Evolutionary conservation across 1,284 basidiomycete species (phyloP).

Genomic region (Microbotryomycetes sp.): DNA sequence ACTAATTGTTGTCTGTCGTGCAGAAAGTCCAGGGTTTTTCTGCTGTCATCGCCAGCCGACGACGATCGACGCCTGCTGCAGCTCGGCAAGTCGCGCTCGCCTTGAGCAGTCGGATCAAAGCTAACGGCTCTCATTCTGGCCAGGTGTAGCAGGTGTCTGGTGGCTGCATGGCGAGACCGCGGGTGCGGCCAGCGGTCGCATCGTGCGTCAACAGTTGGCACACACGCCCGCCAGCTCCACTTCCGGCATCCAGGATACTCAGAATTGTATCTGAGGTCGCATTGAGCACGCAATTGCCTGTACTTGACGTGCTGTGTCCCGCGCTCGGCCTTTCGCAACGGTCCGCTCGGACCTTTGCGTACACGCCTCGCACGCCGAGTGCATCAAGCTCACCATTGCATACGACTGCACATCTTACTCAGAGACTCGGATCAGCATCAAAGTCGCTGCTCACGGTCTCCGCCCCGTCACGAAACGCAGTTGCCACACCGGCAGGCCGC

Average conservation of each 20-base stretch:
- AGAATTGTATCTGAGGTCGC: background rate
- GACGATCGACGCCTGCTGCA: no score
- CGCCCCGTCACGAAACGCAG: background rate
- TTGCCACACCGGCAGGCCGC: background rate
- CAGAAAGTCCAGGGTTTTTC: no score
- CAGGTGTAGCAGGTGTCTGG: no score
- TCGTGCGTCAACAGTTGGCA: background rate
- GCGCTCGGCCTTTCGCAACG: constrained; percentile 28
- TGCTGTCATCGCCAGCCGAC: no score
- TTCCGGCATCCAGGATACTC: background rate
- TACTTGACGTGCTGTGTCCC: constrained; percentile 16
- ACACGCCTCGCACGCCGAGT: background rate
- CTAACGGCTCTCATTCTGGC: no score
- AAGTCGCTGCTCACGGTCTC: background rate
- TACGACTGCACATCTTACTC: background rate
- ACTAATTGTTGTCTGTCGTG: no score
- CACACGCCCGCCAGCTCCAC: background rate
- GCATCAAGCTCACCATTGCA: background rate
- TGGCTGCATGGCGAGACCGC: background rate
- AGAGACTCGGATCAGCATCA: background rate
- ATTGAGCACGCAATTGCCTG: background rate
- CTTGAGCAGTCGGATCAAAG: no score
- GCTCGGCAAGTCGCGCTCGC: no score
- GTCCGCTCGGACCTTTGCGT: background rate
- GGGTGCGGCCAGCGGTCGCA: background rate